Evolutionary conservation across 108 stramenopile species (phyloP).

Genomic region (Skeletonema tropicum): DNA sequence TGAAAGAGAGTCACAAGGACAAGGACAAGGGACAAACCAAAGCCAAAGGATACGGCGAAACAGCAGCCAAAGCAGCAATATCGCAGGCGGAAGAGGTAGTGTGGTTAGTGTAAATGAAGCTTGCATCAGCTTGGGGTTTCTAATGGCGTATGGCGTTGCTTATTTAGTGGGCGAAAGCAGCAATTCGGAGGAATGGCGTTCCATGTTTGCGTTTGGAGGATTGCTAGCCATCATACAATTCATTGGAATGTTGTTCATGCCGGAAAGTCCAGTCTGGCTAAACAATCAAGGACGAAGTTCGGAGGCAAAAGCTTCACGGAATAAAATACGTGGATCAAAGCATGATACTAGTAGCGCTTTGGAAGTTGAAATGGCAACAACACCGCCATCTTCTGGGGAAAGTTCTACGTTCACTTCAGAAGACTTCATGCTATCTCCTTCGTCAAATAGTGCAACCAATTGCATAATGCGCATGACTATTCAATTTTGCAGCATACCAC

Average conservation of each 20-base stretch:
- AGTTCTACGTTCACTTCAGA: background rate
- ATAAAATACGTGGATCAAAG: conserved; percentile 29
- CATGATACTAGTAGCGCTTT: background rate
- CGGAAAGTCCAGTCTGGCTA: conserved; percentile 79
- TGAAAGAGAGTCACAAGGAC: background rate
- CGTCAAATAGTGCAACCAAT: background rate
- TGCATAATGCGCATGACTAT: background rate
- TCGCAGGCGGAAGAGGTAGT: conserved; percentile 57
- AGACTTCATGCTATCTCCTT: background rate
- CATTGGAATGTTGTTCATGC: conserved; percentile 68
- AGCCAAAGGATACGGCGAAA: background rate
- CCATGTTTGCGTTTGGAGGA: conserved; percentile 64
- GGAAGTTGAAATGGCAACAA: conserved; percentile 1
- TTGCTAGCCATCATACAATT: conserved; percentile 67
- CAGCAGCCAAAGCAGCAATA: background rate
- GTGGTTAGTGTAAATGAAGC: conserved; percentile 82
- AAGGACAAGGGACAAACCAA: background rate
- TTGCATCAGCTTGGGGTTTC: conserved; percentile 74
- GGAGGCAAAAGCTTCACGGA: conserved; percentile 36
- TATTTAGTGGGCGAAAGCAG: conserved; percentile 29
- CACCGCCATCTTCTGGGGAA: background rate
- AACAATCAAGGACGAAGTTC: conserved; percentile 42
- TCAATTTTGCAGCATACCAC: conserved; percentile 1
- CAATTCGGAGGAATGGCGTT: conserved; percentile 54
- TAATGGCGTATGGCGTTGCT: conserved; percentile 62